Evolutionary conservation across 176 grass and related monocot species (phyloP).

Genomic region (Urochloa ruziziensis): DNA sequence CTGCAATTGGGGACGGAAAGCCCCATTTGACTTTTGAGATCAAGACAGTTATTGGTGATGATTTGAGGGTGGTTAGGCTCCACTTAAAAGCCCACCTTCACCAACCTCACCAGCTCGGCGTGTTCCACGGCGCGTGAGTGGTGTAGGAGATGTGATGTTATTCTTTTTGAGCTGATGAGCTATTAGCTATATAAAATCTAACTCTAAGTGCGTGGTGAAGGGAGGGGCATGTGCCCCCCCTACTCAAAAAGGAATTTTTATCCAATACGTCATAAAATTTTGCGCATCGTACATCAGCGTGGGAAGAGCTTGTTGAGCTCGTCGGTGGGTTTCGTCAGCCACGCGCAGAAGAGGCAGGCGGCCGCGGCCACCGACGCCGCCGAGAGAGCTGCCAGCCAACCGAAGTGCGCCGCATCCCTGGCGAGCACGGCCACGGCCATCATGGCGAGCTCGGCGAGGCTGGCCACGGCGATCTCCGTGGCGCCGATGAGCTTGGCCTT

Average conservation of each 20-base stretch:
- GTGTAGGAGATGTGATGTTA: too few relatives aligned
- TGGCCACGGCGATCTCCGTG: slow-evolving; percentile 56
- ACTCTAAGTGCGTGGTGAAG: too few relatives aligned
- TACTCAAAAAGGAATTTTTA: background rate
- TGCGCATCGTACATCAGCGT: background rate
- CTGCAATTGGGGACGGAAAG: too few relatives aligned
- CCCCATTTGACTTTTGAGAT: too few relatives aligned
- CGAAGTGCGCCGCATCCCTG: slow-evolving; percentile 36
- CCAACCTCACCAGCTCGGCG: too few relatives aligned
- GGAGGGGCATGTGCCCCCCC: too few relatives aligned
- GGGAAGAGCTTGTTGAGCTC: slow-evolving; percentile 24
- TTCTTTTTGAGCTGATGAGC: too few relatives aligned
- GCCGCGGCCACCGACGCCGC: slow-evolving; percentile 38
- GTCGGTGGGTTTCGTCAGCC: slow-evolving; percentile 31
- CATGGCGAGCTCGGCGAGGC: slow-evolving; percentile 61
- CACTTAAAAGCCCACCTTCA: too few relatives aligned
- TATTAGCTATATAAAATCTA: too few relatives aligned
- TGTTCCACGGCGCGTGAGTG: too few relatives aligned
- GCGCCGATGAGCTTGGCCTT: slow-evolving; percentile 64
- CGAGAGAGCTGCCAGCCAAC: slow-evolving; percentile 44
- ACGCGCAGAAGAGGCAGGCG: slow-evolving; percentile 43
- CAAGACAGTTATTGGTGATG: too few relatives aligned
- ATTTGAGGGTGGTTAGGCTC: too few relatives aligned
- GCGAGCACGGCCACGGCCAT: slow-evolving; percentile 42
- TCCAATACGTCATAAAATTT: background rate